phyloP scores from a whole-genome alignment of 805 yeast species.

The Wickerhamiella shivajii region DNA sequence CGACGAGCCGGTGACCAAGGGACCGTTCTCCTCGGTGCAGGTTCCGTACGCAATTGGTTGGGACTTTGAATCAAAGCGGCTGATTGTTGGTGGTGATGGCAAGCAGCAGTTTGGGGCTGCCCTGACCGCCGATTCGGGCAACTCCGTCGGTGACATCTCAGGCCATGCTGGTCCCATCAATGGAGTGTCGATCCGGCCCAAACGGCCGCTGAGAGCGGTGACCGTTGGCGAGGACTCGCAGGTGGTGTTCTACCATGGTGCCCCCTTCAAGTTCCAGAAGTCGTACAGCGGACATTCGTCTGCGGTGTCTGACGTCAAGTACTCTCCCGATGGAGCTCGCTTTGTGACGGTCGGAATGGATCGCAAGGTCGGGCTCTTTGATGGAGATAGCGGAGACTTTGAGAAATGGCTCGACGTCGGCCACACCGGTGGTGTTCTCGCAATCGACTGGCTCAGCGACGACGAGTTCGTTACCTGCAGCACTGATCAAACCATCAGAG shows the following conservation, averaged over 20 bases:
- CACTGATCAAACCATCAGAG: slow-evolving; percentile 63
- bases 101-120: slow-evolving; percentile 85
- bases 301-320: slow-evolving; percentile 66
- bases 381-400: slow-evolving; percentile 76
- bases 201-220: slow-evolving; percentile 84
- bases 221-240: slow-evolving; percentile 85
- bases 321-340: slow-evolving; percentile 64
- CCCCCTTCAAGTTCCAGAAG: slow-evolving; percentile 77
- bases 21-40: slow-evolving; percentile 72
- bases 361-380: slow-evolving; percentile 59
- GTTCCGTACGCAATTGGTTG: slow-evolving; percentile 48
- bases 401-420: slow-evolving; percentile 32
- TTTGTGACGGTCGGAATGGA: slow-evolving; percentile 79
- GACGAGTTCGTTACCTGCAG: slow-evolving; percentile 55
- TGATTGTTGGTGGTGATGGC: slow-evolving; percentile 93
- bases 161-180: slow-evolving; percentile 80
- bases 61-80: slow-evolving; percentile 77
- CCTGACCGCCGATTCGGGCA: slow-evolving; percentile 87
- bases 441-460: slow-evolving; percentile 53
- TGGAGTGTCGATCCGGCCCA: slow-evolving; percentile 70
- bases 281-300: slow-evolving; percentile 64
- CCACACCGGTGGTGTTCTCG: slow-evolving; percentile 73
- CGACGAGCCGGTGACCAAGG: slow-evolving; percentile 46
- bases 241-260: slow-evolving; percentile 74
- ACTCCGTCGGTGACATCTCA: slow-evolving; percentile 89